A percentile compares a stretch with the other conserved stretches of the same genome.
Evolutionary conservation across 305 asterid species (phyloP).

Genomic region (Lippia alba): DNA sequence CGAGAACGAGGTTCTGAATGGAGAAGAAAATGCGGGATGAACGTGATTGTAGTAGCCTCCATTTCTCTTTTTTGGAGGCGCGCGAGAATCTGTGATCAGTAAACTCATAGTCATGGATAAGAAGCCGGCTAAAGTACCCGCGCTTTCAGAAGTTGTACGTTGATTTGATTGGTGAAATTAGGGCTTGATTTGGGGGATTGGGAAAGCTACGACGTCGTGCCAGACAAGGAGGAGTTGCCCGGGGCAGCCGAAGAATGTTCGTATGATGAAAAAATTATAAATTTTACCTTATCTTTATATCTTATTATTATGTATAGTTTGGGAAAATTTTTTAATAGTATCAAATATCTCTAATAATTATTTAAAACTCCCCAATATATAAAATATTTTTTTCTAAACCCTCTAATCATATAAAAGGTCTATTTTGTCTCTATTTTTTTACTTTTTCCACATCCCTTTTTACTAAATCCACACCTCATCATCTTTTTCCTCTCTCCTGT

Average conservation of each 20-base stretch:
- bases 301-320: too few species aligned
- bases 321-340: too few species aligned
- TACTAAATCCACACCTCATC: too few species aligned
- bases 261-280: too few species aligned
- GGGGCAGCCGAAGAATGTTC: background rate
- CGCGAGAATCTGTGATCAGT: background rate
- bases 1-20: conserved; percentile 13
- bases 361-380: too few species aligned
- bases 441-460: too few species aligned
- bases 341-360: too few species aligned
- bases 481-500: too few species aligned
- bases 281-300: too few species aligned
- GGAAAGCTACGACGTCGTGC: conserved; percentile 33
- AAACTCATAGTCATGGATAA: conserved; percentile 3
- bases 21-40: conserved; percentile 31
- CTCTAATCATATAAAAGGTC: too few species aligned
- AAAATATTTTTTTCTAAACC: too few species aligned
- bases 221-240: background rate
- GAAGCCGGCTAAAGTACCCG: conserved; percentile 15
- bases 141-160: conserved; percentile 28
- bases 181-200: conserved; percentile 32
- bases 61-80: conserved; percentile 20
- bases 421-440: too few species aligned
- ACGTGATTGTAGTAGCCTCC: conserved; percentile 31
- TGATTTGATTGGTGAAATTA: conserved; percentile 23